Percentiles rank a stretch among this genome's conserved stretches.
phyloP scores from a whole-genome alignment of 2,329 filamentous ascomycete species.

The Penicillium olsonii region DNA sequence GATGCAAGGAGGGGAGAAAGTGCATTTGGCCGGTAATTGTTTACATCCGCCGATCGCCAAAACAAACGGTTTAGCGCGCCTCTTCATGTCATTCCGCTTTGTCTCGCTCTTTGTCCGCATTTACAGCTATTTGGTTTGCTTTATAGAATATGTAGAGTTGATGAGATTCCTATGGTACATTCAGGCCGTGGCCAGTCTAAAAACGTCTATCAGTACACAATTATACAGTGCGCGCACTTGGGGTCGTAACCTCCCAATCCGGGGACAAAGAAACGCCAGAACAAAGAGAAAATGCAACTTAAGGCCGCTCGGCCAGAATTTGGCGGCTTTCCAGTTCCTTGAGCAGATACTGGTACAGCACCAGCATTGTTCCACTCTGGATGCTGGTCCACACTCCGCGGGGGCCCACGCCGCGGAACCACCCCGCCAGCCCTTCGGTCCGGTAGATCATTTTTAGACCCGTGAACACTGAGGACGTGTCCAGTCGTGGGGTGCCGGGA shows the following conservation, averaged over 20 bases:
- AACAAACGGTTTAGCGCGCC: slow-evolving; percentile 31
- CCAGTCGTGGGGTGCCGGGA: slow-evolving; percentile 75
- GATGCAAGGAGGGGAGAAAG: slow-evolving; percentile 23
- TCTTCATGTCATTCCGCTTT: slow-evolving; percentile 8
- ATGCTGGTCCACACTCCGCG: slow-evolving; percentile 96
- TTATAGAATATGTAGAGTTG: slow-evolving; percentile 2
- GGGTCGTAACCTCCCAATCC: slow-evolving; percentile 9
- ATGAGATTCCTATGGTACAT: slow-evolving; percentile 21
- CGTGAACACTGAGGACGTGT: slow-evolving; percentile 85
- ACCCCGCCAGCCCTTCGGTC: slow-evolving; percentile 82
- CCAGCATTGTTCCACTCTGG: slow-evolving; percentile 94
- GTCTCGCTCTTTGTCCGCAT: neutral
- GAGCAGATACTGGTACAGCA: slow-evolving; percentile 87
- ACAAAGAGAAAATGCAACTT: slow-evolving; percentile 11
- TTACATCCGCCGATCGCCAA: slow-evolving; percentile 34
- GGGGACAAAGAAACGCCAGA: slow-evolving; percentile 20
- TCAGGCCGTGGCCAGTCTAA: slow-evolving; percentile 19
- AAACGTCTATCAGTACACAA: slow-evolving; percentile 22
- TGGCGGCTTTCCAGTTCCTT: slow-evolving; percentile 68
- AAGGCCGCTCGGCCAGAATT: slow-evolving; percentile 21
- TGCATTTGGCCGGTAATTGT: slow-evolving; percentile 25
- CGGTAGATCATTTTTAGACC: slow-evolving; percentile 86
- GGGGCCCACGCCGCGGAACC: slow-evolving; percentile 93
- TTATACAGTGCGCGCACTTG: slow-evolving; percentile 15
- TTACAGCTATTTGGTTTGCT: neutral